A percentile compares a stretch with the other conserved stretches of the same genome.
Conservation (phyloP, 495 filamentous ascomycete genomes). For the Immersiella caudata region DNA sequence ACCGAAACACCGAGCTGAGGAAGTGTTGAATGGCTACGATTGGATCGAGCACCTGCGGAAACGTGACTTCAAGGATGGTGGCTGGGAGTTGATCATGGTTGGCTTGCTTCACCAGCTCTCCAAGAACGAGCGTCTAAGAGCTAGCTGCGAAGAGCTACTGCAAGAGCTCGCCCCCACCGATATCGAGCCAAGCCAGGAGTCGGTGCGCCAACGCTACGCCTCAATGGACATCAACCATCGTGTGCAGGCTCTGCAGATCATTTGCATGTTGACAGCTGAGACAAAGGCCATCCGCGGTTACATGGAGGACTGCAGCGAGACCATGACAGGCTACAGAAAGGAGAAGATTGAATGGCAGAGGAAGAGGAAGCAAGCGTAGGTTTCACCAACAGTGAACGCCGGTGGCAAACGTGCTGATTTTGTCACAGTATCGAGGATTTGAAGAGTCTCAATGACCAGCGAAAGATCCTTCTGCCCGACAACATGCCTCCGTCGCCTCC, state of each 20-base stretch:
- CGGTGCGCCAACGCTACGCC: conserved; percentile 69
- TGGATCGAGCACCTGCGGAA: conserved; percentile 85
- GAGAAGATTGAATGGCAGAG: conserved; percentile 93
- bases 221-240: conserved; percentile 80
- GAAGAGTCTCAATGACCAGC: conserved; percentile 77
- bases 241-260: conserved; percentile 77
- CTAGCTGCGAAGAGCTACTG: conserved; percentile 77
- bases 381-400: conserved; percentile 28
- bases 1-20: conserved; percentile 72
- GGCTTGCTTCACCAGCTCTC: conserved; percentile 86
- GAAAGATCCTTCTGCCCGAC: conserved; percentile 81
- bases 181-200: conserved; percentile 70
- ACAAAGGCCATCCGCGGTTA: conserved; percentile 83
- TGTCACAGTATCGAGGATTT: conserved; percentile 75
- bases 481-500: conserved; percentile 71
- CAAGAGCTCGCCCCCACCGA: conserved; percentile 76
- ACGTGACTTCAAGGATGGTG: conserved; percentile 85
- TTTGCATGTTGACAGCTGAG: conserved; percentile 83
- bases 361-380: conserved; percentile 79
- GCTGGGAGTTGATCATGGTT: conserved; percentile 88
- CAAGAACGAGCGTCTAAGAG: conserved; percentile 65
- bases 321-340: conserved; percentile 92
- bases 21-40: conserved; percentile 70
- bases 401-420: conserved; percentile 25
- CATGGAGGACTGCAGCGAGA: conserved; percentile 85